phyloP scores from a whole-genome alignment of 2,329 filamentous ascomycete genomes.

The Fusarium cyanostomum region DNA sequence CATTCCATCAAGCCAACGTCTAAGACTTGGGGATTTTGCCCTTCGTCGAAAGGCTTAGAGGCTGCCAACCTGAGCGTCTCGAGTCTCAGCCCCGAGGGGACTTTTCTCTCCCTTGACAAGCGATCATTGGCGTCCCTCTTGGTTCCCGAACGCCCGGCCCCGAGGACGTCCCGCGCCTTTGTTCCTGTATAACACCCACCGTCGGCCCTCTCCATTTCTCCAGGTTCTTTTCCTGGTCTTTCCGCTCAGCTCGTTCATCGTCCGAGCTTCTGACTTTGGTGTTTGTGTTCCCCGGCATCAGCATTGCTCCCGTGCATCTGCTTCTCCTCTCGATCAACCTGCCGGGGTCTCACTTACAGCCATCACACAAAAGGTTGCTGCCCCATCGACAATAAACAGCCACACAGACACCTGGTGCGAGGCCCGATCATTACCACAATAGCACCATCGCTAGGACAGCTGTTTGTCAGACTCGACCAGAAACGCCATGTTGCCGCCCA shows the following conservation, averaged over 20 bases:
- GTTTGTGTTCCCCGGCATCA: constrained; percentile 22
- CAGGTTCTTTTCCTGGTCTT: constrained; percentile 6
- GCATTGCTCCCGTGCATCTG: constrained; percentile 34
- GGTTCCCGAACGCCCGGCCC: constrained; percentile 6
- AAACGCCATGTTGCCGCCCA: constrained; percentile 51
- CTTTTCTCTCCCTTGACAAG: constrained; percentile 30
- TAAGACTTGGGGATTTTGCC: constrained; percentile 23
- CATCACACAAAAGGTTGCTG: constrained; percentile 22
- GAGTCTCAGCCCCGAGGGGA: constrained; percentile 22
- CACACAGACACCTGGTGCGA: constrained; percentile 13
- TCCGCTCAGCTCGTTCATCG: constrained; percentile 1
- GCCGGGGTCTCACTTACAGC: constrained; percentile 29
- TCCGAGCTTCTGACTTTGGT: constrained; percentile 22
- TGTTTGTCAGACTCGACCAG: constrained; percentile 18
- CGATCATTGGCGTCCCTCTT: constrained; percentile 6
- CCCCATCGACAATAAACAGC: constrained; percentile 20
- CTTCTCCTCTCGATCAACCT: constrained; percentile 16
- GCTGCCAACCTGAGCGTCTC: neutral
- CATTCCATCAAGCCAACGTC: constrained; percentile 14
- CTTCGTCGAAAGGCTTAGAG: constrained; percentile 12
- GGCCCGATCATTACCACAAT: constrained; percentile 4
- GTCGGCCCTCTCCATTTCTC: constrained; percentile 10
- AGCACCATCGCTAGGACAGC: constrained; percentile 13
- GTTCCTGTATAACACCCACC: constrained; percentile 26
- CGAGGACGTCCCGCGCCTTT: neutral